phyloP scores from a whole-genome alignment of 1,284 basidiomycete species.

The Ustilago xerochloae region DNA sequence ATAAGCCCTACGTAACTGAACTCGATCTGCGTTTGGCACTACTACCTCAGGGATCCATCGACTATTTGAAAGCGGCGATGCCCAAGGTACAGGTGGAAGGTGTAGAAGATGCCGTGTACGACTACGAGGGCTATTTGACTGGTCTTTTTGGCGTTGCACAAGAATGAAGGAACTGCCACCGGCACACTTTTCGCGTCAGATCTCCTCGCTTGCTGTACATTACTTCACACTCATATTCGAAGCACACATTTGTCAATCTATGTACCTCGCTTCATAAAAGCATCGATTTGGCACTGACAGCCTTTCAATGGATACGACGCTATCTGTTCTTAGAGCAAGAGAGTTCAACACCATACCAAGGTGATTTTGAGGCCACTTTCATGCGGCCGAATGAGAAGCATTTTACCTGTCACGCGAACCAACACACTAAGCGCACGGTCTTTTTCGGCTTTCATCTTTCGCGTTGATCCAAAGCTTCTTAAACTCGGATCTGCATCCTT shows the following conservation, averaged over 20 bases:
- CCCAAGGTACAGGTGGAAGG: conserved; percentile 54
- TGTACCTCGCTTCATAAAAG: too few species aligned
- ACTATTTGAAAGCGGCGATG: conserved; percentile 75
- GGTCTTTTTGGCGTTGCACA: conserved; percentile 48
- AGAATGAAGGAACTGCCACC: conserved; percentile 1
- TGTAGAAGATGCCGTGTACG: conserved; percentile 55
- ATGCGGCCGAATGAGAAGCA: conserved; percentile 8
- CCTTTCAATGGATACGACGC: too few species aligned
- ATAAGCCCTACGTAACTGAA: conserved; percentile 95
- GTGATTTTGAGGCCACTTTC: not conserved
- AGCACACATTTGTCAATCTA: too few species aligned
- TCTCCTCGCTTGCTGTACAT: conserved; percentile 10
- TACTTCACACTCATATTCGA: not conserved
- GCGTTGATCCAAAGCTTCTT: not conserved
- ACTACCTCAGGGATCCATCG: conserved; percentile 80
- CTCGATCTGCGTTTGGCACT: conserved; percentile 89
- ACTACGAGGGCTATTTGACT: conserved; percentile 59
- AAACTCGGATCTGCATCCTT: not conserved
- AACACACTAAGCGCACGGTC: conserved; percentile 7
- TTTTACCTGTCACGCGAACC: conserved; percentile 3
- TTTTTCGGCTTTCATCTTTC: conserved; percentile 4
- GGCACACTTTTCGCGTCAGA: not conserved
- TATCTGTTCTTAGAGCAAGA: too few species aligned
- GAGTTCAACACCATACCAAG: too few species aligned
- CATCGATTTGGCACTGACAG: too few species aligned